Percentiles rank a stretch among this genome's conserved stretches.
Conservation (phyloP, 2,329 filamentous ascomycete genomes). For the Colletotrichum nymphaeae region DNA sequence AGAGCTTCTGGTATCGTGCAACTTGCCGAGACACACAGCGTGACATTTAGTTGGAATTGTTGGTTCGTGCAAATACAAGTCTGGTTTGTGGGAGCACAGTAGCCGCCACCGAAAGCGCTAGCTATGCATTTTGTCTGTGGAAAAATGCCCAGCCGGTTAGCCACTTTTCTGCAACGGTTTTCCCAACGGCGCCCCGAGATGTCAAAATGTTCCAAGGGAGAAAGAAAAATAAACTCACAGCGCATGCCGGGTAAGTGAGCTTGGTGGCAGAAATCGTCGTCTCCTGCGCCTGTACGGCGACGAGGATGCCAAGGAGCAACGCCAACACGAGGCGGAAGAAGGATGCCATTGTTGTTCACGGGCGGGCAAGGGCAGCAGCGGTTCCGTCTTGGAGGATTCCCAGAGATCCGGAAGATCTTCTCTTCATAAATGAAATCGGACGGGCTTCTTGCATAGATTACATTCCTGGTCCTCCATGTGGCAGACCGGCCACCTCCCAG, state of each 20-base stretch:
- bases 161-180: background rate
- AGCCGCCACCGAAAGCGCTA: conserved; percentile 20
- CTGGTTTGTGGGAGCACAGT: conserved; percentile 38
- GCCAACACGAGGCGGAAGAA: conserved; percentile 12
- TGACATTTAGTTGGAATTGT: conserved; percentile 35
- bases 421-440: conserved; percentile 21
- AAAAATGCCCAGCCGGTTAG: conserved; percentile 4
- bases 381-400: background rate
- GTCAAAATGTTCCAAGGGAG: background rate
- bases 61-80: conserved; percentile 39
- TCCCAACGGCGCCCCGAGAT: background rate
- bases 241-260: conserved; percentile 33
- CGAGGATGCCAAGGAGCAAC: conserved; percentile 17
- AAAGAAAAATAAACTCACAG: conserved; percentile 19
- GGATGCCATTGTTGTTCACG: conserved; percentile 18
- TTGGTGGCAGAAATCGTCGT: background rate
- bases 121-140: conserved; percentile 29
- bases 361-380: background rate
- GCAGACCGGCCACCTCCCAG: conserved; percentile 7
- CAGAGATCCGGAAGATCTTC: conserved; percentile 21
- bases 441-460: background rate
- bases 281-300: conserved; percentile 15
- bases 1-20: conserved; percentile 39
- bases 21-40: conserved; percentile 36
- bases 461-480: conserved; percentile 19